phyloP scores from a whole-genome alignment of 495 filamentous ascomycete genomes.

The Pseudoneurospora amorphoporcata region DNA sequence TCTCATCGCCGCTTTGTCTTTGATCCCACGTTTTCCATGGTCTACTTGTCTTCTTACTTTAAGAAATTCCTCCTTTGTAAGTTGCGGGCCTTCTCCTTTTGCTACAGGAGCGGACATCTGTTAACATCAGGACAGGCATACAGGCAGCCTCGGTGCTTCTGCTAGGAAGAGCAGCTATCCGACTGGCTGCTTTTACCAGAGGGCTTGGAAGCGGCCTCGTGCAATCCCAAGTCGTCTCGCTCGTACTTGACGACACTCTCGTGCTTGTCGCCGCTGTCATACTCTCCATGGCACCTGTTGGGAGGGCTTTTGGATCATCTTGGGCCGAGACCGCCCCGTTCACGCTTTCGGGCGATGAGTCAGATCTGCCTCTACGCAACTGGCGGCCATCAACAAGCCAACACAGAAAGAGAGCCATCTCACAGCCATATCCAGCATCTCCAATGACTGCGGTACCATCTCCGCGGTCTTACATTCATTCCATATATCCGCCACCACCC shows the following conservation, averaged over 20 bases:
- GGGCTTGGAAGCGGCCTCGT: slow-evolving; percentile 16
- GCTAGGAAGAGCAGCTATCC: slow-evolving; percentile 23
- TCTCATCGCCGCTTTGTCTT: slow-evolving; percentile 20
- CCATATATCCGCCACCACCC: neutral
- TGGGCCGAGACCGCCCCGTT: slow-evolving; percentile 23
- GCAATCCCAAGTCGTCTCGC: slow-evolving; percentile 16
- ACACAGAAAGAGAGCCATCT: slow-evolving; percentile 4
- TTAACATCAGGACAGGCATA: slow-evolving; percentile 13
- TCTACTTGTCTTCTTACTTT: slow-evolving; percentile 27
- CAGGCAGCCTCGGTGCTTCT: slow-evolving; percentile 22
- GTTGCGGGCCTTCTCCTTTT: neutral
- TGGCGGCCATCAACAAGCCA: neutral
- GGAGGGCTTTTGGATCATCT: slow-evolving; percentile 17
- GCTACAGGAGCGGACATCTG: neutral
- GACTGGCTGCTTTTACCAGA: slow-evolving; percentile 22
- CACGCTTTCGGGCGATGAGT: neutral
- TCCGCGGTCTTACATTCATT: neutral
- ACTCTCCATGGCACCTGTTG: slow-evolving; percentile 13
- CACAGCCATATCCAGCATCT: neutral
- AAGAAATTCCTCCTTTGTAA: slow-evolving; percentile 26
- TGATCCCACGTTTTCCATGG: slow-evolving; percentile 18
- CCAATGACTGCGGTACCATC: neutral
- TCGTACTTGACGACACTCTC: slow-evolving; percentile 29
- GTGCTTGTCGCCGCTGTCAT: slow-evolving; percentile 24
- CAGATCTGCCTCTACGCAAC: neutral